phyloP scores from a whole-genome alignment of 2,329 filamentous ascomycete genomes.

The Aspergillus puulaauensis region DNA sequence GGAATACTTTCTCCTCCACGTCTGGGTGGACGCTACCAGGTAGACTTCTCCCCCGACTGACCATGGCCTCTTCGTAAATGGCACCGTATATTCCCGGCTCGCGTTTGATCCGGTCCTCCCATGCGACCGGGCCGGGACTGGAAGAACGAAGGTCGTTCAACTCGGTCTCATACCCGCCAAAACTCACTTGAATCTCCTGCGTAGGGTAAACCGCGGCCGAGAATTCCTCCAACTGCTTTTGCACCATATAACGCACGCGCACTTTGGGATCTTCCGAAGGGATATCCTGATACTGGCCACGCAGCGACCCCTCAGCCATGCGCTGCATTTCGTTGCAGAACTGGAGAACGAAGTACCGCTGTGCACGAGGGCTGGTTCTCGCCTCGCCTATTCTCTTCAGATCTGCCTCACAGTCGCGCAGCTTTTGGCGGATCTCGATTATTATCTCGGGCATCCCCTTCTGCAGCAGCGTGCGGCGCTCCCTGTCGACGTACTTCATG shows the following conservation, averaged over 20 bases:
- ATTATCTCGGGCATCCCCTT: constrained; percentile 16
- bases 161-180: neutral
- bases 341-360: constrained; percentile 11
- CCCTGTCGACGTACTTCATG: constrained; percentile 17
- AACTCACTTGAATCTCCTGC: neutral
- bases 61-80: constrained; percentile 14
- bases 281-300: constrained; percentile 16
- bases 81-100: neutral
- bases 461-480: constrained; percentile 15
- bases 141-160: neutral
- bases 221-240: neutral
- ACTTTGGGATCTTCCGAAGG: constrained; percentile 3
- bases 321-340: constrained; percentile 17
- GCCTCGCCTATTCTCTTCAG: constrained; percentile 5
- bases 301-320: constrained; percentile 14
- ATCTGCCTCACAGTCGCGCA: constrained; percentile 2
- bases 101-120: neutral
- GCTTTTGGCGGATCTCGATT: constrained; percentile 11
- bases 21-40: constrained; percentile 16
- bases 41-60: constrained; percentile 11
- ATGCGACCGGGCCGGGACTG: neutral
- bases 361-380: constrained; percentile 2
- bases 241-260: constrained; percentile 7
- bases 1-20: constrained; percentile 13
- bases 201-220: neutral